Conservation (phyloP, 495 filamentous ascomycete genomes). For the Penicillium cosmopolitanum region DNA sequence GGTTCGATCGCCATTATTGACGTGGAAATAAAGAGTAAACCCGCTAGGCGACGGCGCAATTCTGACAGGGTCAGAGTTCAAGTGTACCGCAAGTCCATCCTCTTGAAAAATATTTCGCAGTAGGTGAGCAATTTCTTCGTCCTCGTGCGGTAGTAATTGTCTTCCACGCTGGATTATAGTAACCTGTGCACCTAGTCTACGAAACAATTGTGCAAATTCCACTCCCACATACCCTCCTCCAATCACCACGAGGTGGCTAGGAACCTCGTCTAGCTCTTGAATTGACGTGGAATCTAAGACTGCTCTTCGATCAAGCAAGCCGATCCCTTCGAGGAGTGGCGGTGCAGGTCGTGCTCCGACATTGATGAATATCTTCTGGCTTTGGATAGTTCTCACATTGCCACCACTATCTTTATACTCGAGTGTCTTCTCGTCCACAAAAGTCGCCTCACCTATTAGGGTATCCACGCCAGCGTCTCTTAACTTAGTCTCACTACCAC, state of each 20-base stretch:
- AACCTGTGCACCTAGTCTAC: constrained; percentile 47
- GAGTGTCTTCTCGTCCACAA: constrained; percentile 37
- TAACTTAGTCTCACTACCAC: constrained; percentile 42
- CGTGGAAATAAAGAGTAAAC: constrained; percentile 15
- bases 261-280: constrained; percentile 10
- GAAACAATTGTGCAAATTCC: constrained; percentile 56
- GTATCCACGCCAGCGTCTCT: constrained; percentile 46
- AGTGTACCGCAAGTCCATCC: constrained; percentile 23
- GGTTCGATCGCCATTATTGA: constrained; percentile 18
- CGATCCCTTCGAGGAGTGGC: constrained; percentile 36
- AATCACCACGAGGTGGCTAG: constrained; percentile 51
- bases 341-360: constrained; percentile 45
- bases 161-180: constrained; percentile 47
- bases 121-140: too few relatives aligned
- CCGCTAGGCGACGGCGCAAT: constrained; percentile 14
- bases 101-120: too few relatives aligned
- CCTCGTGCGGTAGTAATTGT: constrained; percentile 41
- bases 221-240: constrained; percentile 55
- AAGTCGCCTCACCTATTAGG: constrained; percentile 46
- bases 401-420: too few relatives aligned
- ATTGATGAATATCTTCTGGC: constrained; percentile 52
- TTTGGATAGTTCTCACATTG: constrained; percentile 18
- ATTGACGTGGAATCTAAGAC: constrained; percentile 30
- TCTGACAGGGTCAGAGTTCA: constrained; percentile 25
- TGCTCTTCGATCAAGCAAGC: constrained; percentile 51